phyloP scores from a whole-genome alignment of 352 stramenopile species.

The Pythium scleroteichum region DNA sequence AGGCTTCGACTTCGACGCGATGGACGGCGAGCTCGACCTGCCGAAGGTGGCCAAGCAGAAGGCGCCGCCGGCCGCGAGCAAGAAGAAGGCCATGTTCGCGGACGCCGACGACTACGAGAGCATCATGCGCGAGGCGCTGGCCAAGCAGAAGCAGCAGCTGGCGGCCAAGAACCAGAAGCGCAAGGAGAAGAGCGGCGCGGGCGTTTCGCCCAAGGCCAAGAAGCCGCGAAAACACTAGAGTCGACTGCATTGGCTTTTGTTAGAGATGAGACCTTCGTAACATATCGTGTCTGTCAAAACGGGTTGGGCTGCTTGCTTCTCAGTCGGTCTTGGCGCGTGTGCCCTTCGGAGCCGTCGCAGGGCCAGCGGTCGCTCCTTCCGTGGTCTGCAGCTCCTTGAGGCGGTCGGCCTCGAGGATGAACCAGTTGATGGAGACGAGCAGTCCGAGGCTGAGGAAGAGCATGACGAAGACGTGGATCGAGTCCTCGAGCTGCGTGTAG shows the following conservation, averaged over 20 bases:
- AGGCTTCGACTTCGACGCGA: slow-evolving; percentile 46
- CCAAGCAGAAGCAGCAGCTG: slow-evolving; percentile 42
- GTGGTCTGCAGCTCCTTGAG: slow-evolving; percentile 46
- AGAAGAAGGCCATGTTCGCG: slow-evolving; percentile 77
- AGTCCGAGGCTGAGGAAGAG: slow-evolving; percentile 83
- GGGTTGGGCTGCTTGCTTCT: slow-evolving; percentile 2
- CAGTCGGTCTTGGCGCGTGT: slow-evolving; percentile 63
- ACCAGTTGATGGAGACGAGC: slow-evolving; percentile 86
- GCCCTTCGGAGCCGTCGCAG: slow-evolving; percentile 10
- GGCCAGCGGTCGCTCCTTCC: not conserved
- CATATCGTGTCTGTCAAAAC: slow-evolving; percentile 4
- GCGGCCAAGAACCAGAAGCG: slow-evolving; percentile 43
- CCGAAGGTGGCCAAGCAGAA: slow-evolving; percentile 62
- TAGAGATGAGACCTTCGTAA: too few relatives aligned
- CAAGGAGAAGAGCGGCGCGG: slow-evolving; percentile 14
- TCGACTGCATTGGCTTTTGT: not conserved
- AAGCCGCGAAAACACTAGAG: slow-evolving; percentile 28
- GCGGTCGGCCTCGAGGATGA: slow-evolving; percentile 75
- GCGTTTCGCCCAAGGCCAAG: slow-evolving; percentile 8
- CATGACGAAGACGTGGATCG: slow-evolving; percentile 81
- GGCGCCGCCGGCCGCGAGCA: slow-evolving; percentile 37
- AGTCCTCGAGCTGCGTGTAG: slow-evolving; percentile 82
- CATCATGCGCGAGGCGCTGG: slow-evolving; percentile 65
- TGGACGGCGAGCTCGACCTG: slow-evolving; percentile 38
- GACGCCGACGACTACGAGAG: slow-evolving; percentile 74